Evolutionary conservation across 2,329 filamentous ascomycete genomes (phyloP), one percentile per base, ranked within the genome.

Genomic region (Monosporascus sp.): DNA sequence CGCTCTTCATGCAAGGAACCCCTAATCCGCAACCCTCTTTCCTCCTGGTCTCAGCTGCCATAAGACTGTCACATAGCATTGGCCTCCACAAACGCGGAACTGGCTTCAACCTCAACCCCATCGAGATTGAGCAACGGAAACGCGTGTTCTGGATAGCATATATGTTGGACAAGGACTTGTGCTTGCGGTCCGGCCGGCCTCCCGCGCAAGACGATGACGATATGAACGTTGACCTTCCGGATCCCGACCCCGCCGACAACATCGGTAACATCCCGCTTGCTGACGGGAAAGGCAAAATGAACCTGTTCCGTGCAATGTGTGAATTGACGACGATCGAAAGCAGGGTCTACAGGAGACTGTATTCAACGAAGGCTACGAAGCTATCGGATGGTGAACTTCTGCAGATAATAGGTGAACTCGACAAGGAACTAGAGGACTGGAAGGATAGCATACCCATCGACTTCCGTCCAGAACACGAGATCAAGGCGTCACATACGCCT

Each of bases 401-500:
- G 47, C 96, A 96, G 67, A 96, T 91, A 1, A 99, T 99, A 61
- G 92, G 94, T 47, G 92, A 97, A 66, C 82, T 99, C 9, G 94
- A 99, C 68, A 86, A 84, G 64, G 85, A 91, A 64, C 73, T 99
- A 4, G 94, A 99, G 69, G 87, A 91, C 51, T 99, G 94, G 94
- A 97, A 97, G 75, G 92, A 97, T 66, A 85, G 81, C 50, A 97
- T 99, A 51, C 93, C 94, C 2, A 81, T 96, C 53, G 94, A 97
- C 65, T 97, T 97, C 74, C 84, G 94, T n/a, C 94, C 94, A 0
- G 94, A 97, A 70, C 86, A 97, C 68, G 92, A 97, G 71, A 97
- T 99, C 71, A 92, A 91, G 70, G 90, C 91, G 0, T 88, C 88
- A 0, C 91, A 97, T 69, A 95, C 91, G 0, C 92, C 93, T 1